phyloP scores from a whole-genome alignment of 768 basidiomycete genomes.

The Mycena latifolia region DNA sequence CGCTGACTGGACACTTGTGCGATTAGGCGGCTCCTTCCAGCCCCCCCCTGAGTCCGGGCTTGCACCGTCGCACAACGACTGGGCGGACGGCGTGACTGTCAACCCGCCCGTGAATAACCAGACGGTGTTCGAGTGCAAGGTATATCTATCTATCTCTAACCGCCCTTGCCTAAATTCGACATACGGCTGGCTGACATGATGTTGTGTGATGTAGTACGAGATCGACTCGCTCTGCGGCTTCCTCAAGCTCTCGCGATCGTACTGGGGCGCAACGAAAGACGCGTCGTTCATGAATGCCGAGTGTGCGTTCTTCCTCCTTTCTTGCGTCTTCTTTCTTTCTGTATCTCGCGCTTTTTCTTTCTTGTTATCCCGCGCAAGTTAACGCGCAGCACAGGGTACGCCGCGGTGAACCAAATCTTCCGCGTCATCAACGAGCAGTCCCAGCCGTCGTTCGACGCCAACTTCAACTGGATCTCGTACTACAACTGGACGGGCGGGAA shows the following conservation, averaged over 20 bases:
- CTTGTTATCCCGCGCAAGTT: too few species aligned
- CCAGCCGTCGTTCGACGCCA: constrained; percentile 73
- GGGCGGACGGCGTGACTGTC: constrained; percentile 76
- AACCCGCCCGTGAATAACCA: constrained; percentile 82
- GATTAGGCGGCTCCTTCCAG: constrained; percentile 81
- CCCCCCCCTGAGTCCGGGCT: constrained; percentile 83
- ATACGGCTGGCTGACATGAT: too few species aligned
- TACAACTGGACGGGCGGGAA: constrained; percentile 86
- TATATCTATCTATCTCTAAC: too few species aligned
- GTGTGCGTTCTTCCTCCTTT: constrained; percentile 55
- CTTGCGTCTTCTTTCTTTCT: background rate
- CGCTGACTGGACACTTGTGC: too few species aligned
- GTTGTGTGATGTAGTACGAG: constrained; percentile 68
- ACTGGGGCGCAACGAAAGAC: constrained; percentile 80
- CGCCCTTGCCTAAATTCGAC: too few species aligned
- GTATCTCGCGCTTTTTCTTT: too few species aligned
- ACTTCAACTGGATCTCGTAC: constrained; percentile 82
- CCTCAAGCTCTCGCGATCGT: constrained; percentile 80
- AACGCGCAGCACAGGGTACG: constrained; percentile 60
- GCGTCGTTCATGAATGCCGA: constrained; percentile 77
- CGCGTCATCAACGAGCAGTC: constrained; percentile 84
- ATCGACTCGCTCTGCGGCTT: constrained; percentile 85
- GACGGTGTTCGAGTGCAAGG: constrained; percentile 86
- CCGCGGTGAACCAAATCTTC: constrained; percentile 79
- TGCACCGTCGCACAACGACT: constrained; percentile 72